These are phyloP conservation scores for Neurospora sp. DNA, from an alignment of 495 filamentous ascomycete genomes.

Conservation along the genomic window DNA sequence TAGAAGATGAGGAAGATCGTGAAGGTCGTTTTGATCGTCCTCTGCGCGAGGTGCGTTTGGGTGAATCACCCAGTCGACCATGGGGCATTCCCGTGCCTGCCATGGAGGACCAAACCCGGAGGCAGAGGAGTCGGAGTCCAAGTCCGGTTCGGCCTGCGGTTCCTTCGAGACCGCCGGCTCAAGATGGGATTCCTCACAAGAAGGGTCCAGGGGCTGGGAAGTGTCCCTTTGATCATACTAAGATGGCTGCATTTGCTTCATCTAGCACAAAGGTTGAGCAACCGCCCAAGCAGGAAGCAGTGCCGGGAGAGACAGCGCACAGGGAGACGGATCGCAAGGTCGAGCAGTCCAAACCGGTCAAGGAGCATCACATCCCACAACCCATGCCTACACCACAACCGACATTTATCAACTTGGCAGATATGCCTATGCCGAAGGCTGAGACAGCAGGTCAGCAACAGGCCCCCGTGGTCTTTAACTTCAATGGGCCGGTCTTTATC, in stretches of 20 bases:
- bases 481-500: slow-evolving; percentile 79
- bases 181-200: slow-evolving; percentile 6
- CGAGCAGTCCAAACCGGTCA: slow-evolving; percentile 14
- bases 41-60: slow-evolving; percentile 71
- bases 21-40: slow-evolving; percentile 66
- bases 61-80: slow-evolving; percentile 79
- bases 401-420: slow-evolving; percentile 29
- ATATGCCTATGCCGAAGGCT: slow-evolving; percentile 13
- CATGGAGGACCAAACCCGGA: neutral
- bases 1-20: slow-evolving; percentile 34
- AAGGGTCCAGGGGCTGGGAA: slow-evolving; percentile 18
- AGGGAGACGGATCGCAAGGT: slow-evolving; percentile 5
- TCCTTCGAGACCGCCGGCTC: neutral
- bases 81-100: slow-evolving; percentile 80
- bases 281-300: slow-evolving; percentile 6
- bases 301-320: neutral
- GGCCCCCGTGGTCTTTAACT: slow-evolving; percentile 58
- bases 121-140: neutral
- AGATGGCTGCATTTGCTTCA: slow-evolving; percentile 13
- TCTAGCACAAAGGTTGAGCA: slow-evolving; percentile 16
- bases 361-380: neutral
- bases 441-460: slow-evolving; percentile 6
- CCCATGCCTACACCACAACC: slow-evolving; percentile 19
- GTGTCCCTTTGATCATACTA: slow-evolving; percentile 39
- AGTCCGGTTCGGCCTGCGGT: neutral